A percentile compares a stretch with the other conserved stretches of the same genome.
Evolutionary conservation across 352 stramenopile species (phyloP).

Genomic region (Globisporangium nodosum): DNA sequence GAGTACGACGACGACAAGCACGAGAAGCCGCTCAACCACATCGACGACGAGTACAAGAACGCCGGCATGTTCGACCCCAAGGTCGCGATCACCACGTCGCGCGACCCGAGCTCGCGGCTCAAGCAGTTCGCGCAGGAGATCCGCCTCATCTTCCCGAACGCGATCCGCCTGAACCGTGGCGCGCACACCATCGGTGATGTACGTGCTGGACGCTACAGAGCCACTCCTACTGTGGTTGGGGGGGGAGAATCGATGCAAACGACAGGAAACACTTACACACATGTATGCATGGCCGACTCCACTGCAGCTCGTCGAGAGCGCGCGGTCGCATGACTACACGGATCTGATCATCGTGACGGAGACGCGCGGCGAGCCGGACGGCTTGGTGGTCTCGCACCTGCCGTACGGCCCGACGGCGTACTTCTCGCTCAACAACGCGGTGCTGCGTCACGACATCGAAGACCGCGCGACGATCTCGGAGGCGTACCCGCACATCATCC

Average conservation of each 20-base stretch:
- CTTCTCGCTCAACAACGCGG: constrained; percentile 96
- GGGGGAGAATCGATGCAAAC: neutral
- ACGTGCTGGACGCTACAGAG: constrained; percentile 12
- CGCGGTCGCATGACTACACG: constrained; percentile 95
- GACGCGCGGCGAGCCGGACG: constrained; percentile 98
- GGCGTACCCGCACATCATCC: constrained; percentile 95
- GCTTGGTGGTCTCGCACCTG: constrained; percentile 97
- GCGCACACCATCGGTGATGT: constrained; percentile 90
- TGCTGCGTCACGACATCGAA: constrained; percentile 99
- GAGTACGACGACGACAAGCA: constrained; percentile 89
- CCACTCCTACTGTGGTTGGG: too few relatives aligned
- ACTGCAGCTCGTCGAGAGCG: constrained; percentile 95
- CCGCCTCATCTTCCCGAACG: constrained; percentile 97
- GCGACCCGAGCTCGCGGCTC: constrained; percentile 94
- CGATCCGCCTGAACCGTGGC: constrained; percentile 96
- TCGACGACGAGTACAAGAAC: constrained; percentile 99
- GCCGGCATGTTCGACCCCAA: constrained; percentile 96
- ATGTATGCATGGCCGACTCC: neutral
- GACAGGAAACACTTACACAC: neutral
- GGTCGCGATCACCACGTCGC: constrained; percentile 97
- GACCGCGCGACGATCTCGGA: constrained; percentile 91
- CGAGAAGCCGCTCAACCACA: constrained; percentile 85
- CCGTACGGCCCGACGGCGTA: constrained; percentile 98
- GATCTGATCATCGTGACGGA: constrained; percentile 98
- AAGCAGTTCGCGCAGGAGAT: constrained; percentile 99